phyloP scores from a whole-genome alignment of 163 green algal species.

The Scenedesmus sp. region DNA sequence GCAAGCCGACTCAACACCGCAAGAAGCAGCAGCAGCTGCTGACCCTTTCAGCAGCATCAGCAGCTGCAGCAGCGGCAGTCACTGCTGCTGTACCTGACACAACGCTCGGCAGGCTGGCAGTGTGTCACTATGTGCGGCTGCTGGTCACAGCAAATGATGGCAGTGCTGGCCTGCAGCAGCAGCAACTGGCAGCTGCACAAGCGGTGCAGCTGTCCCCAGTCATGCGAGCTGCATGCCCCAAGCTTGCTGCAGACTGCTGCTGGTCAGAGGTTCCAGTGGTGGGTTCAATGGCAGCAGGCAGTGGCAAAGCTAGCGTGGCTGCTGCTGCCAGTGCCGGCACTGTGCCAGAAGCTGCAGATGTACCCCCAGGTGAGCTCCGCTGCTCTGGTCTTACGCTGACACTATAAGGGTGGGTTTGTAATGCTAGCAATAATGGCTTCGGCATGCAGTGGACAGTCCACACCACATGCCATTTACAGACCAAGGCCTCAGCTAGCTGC shows the following conservation, averaged over 20 bases:
- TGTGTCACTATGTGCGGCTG: conserved; percentile 12
- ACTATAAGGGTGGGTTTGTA: not conserved
- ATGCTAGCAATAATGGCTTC: too few relatives aligned
- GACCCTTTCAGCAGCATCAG: not conserved
- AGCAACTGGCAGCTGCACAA: conserved; percentile 29
- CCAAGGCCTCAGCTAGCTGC: too few relatives aligned
- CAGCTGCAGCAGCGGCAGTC: not conserved
- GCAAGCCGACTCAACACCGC: not conserved
- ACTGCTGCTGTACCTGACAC: conserved; percentile 4
- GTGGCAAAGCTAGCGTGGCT: not conserved
- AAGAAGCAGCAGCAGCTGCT: conserved; percentile 7
- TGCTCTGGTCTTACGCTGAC: not conserved
- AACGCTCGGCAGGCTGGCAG: conserved; percentile 16
- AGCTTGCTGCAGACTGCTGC: conserved; percentile 63
- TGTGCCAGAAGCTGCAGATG: not conserved
- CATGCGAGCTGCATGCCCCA: conserved; percentile 58
- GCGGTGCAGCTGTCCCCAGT: conserved; percentile 41
- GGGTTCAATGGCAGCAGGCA: conserved; percentile 12
- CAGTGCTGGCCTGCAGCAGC: conserved; percentile 14
- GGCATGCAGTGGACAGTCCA: too few relatives aligned
- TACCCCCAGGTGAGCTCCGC: not conserved
- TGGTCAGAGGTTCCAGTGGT: conserved; percentile 58
- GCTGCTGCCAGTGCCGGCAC: not conserved
- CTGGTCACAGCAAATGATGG: not conserved
- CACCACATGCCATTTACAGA: too few relatives aligned